A percentile compares a stretch with the other conserved stretches of the same genome.
Evolutionary conservation across 1,284 basidiomycete species (phyloP).

Genomic region (Ustilago cynodontis): DNA sequence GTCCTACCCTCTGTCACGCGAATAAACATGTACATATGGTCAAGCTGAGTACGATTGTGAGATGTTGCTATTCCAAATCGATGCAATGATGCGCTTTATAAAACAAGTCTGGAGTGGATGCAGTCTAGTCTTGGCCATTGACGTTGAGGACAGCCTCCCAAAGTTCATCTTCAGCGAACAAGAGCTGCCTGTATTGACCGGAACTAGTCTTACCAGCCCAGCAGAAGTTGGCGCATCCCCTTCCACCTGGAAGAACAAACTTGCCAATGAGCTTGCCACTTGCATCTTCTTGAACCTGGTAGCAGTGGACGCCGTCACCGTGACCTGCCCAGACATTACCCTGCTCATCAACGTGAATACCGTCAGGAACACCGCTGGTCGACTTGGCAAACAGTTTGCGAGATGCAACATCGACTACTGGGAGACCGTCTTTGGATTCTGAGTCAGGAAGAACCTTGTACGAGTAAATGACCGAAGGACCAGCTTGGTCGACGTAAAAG

Average conservation of each 20-base stretch:
- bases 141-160: slow-evolving; percentile 45
- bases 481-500: slow-evolving; percentile 37
- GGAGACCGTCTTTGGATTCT: slow-evolving; percentile 24
- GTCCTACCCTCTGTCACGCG: too few relatives aligned
- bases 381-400: slow-evolving; percentile 36
- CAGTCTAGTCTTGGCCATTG: slow-evolving; percentile 40
- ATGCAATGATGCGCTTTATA: background rate
- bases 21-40: too few relatives aligned
- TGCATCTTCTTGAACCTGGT: slow-evolving; percentile 33
- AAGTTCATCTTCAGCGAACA: slow-evolving; percentile 57
- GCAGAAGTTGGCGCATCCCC: slow-evolving; percentile 56
- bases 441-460: slow-evolving; percentile 37
- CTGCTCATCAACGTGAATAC: slow-evolving; percentile 41
- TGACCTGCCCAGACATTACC: slow-evolving; percentile 56
- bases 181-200: slow-evolving; percentile 36
- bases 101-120: background rate
- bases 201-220: slow-evolving; percentile 42
- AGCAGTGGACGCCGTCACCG: slow-evolving; percentile 53
- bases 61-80: background rate
- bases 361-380: slow-evolving; percentile 44
- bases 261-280: slow-evolving; percentile 52
- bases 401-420: slow-evolving; percentile 25
- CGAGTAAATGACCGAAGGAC: slow-evolving; percentile 36
- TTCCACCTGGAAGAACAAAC: slow-evolving; percentile 42
- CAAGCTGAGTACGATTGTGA: too few relatives aligned